Conservation (phyloP, 192 early-diverging fungal species). For the Mortierella claussenii region DNA sequence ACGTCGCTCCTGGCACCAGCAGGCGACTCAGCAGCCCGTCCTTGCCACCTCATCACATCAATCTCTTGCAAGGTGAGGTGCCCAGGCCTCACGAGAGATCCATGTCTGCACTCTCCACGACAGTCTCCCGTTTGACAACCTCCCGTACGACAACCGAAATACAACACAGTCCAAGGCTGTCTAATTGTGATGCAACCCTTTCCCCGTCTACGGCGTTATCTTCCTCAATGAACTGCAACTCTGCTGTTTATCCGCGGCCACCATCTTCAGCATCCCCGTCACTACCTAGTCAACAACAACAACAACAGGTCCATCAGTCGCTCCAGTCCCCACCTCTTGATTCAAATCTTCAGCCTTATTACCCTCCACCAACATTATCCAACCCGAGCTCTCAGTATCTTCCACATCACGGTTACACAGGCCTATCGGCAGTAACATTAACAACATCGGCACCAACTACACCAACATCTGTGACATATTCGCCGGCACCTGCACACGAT, state of each 20-base stretch:
- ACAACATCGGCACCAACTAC: neutral
- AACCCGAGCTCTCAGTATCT: neutral
- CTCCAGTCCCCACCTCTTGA: neutral
- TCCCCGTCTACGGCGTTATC: neutral
- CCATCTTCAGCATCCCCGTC: conserved; percentile 6
- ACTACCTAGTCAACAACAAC: neutral
- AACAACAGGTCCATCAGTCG: too few species aligned
- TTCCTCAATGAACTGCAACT: neutral
- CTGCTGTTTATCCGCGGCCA: neutral
- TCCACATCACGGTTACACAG: neutral
- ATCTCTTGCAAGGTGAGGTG: conserved; percentile 12
- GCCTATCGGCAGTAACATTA: neutral
- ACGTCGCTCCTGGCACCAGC: neutral
- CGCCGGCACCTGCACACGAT: too few species aligned
- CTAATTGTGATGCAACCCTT: neutral
- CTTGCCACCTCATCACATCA: conserved; percentile 8
- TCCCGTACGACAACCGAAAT: neutral
- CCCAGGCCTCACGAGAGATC: neutral
- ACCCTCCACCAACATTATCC: conserved; percentile 20
- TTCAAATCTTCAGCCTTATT: conserved; percentile 24
- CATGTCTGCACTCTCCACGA: too few species aligned
- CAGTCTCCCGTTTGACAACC: too few species aligned
- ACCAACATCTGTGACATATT: too few species aligned
- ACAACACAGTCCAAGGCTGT: neutral
- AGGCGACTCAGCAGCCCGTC: neutral